Conservation (phyloP, 768 basidiomycete species). For the Rubroboletus satanas region DNA sequence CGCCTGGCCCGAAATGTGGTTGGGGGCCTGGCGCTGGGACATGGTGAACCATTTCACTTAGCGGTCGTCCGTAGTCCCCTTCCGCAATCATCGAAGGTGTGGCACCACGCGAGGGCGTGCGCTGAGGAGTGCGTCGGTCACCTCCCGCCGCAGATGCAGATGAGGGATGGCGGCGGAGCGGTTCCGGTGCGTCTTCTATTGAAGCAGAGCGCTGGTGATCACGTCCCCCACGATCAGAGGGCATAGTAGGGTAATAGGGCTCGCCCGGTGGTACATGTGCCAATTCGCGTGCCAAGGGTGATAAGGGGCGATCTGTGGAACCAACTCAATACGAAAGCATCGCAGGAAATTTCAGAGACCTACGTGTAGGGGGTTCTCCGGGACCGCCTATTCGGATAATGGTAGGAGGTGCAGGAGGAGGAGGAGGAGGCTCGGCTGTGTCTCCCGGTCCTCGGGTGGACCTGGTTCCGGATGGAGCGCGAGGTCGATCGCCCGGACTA, state of each 20-base stretch:
- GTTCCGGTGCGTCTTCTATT: background rate
- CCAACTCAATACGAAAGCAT: conserved; percentile 3
- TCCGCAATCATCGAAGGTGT: conserved; percentile 14
- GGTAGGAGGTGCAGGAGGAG: conserved; percentile 27
- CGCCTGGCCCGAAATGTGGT: conserved; percentile 24
- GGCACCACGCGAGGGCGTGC: conserved; percentile 15
- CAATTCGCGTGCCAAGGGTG: conserved; percentile 10
- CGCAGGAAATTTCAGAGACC: background rate
- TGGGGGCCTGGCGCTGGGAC: conserved; percentile 22
- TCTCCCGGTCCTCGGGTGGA: conserved; percentile 9
- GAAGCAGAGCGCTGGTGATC: background rate
- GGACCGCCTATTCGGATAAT: conserved; percentile 27
- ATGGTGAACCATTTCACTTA: conserved; percentile 26
- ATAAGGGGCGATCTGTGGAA: conserved; percentile 15
- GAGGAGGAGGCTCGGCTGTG: conserved; percentile 1
- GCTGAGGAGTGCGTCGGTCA: conserved; percentile 9
- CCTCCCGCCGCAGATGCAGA: background rate
- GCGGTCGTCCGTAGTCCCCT: conserved; percentile 18
- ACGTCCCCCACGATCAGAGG: conserved; percentile 4
- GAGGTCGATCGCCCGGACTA: conserved; percentile 15
- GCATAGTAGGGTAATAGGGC: conserved; percentile 9
- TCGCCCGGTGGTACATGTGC: conserved; percentile 10
- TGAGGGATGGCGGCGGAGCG: conserved; percentile 9
- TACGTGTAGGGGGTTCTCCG: conserved; percentile 15
- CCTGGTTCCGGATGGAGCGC: conserved; percentile 6